Conservation (phyloP, 495 filamentous ascomycete species). For the Aspergillus steynii region DNA sequence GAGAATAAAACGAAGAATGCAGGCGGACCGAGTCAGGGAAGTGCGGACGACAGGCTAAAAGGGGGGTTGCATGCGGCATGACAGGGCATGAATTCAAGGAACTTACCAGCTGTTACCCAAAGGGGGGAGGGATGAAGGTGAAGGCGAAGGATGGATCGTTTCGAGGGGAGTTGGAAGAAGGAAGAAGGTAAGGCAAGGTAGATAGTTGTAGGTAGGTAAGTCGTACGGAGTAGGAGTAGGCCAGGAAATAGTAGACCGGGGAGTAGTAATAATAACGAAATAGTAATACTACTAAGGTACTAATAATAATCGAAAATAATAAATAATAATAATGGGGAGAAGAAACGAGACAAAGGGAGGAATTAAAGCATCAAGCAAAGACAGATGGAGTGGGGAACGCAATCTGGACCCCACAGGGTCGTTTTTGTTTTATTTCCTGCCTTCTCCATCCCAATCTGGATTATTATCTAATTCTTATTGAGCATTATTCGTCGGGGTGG, state of each 20-base stretch:
- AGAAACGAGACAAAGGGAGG: constrained; percentile 16
- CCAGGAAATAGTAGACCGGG: constrained; percentile 9
- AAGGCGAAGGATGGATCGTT: constrained; percentile 6
- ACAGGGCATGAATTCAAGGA: neutral
- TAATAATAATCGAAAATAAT: constrained; percentile 5
- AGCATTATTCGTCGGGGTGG: neutral
- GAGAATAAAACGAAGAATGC: constrained; percentile 21
- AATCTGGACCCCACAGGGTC: constrained; percentile 15
- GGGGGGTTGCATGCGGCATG: constrained; percentile 3
- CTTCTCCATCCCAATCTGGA: constrained; percentile 1
- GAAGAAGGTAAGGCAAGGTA: constrained; percentile 10
- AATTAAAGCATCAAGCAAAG: constrained; percentile 16
- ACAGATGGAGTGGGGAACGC: constrained; percentile 17
- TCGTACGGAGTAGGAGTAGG: constrained; percentile 2
- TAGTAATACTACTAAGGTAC: constrained; percentile 10
- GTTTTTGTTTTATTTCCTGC: constrained; percentile 7
- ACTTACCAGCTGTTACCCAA: neutral
- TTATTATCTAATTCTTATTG: constrained; percentile 4
- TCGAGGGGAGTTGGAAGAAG: constrained; percentile 9
- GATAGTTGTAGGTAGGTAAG: constrained; percentile 5
- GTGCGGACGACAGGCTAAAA: neutral
- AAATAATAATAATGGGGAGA: constrained; percentile 7
- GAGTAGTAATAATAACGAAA: constrained; percentile 13
- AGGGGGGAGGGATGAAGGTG: neutral
- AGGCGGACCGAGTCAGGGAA: constrained; percentile 15